Percentiles rank a stretch among this genome's conserved stretches.
Conservation (phyloP, 768 basidiomycete genomes). For the Coprinellus micaceus region DNA sequence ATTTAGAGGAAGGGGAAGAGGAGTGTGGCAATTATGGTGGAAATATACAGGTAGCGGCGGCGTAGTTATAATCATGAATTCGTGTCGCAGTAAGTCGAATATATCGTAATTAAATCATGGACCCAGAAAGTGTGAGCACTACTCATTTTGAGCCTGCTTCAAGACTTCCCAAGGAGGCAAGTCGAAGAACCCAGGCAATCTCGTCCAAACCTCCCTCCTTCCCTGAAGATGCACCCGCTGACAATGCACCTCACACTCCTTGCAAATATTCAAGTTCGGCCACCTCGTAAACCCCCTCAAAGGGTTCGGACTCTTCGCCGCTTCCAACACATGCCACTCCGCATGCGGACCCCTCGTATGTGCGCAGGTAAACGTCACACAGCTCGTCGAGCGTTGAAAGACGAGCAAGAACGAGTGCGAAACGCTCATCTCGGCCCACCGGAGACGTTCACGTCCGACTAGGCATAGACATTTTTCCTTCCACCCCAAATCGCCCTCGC, state of each 20-base stretch:
- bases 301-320: slow-evolving; percentile 32
- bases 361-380: slow-evolving; percentile 28
- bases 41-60: too few relatives aligned
- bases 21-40: too few relatives aligned
- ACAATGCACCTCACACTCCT: slow-evolving; percentile 28
- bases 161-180: slow-evolving; percentile 36
- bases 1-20: too few relatives aligned
- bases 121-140: neutral
- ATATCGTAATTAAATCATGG: neutral
- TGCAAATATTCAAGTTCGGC: slow-evolving; percentile 33
- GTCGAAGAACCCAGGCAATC: slow-evolving; percentile 36
- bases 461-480: slow-evolving; percentile 35
- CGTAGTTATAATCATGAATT: neutral
- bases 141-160: slow-evolving; percentile 22
- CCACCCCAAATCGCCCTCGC: slow-evolving; percentile 36
- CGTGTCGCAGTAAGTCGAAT: neutral
- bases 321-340: slow-evolving; percentile 42
- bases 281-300: slow-evolving; percentile 32
- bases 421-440: slow-evolving; percentile 38
- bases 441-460: slow-evolving; percentile 39
- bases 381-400: slow-evolving; percentile 31
- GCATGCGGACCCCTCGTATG: slow-evolving; percentile 36
- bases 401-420: slow-evolving; percentile 41
- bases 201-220: slow-evolving; percentile 37
- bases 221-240: slow-evolving; percentile 29